Base-by-base conservation (phyloP, 371 early-diverging fungal genomes). In the Phascolomyces articulosus region DNA sequence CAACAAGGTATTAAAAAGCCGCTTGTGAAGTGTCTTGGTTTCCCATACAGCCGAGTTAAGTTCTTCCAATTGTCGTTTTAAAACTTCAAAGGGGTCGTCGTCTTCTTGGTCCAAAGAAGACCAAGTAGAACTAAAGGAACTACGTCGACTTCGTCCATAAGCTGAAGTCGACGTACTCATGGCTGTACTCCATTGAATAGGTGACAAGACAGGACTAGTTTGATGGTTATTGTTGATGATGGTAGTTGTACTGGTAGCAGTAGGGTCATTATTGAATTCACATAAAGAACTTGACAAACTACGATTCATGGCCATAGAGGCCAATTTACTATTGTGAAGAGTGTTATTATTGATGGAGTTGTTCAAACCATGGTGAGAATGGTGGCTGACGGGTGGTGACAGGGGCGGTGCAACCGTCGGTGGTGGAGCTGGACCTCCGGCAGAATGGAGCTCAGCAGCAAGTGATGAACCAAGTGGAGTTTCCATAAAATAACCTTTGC, bases 371-470 rank as follows among this genome's bases (percentile, higher is more conserved):
- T 54, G 40, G 41, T 34, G 24, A 57, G 72, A 29, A 40, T 54
- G 40, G 41, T 34, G 24, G 27, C 63, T 63, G 29, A 55, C 57
- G 23, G 67, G 69, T 28, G 68, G 68, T 8, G 70, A 64, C 27
- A 64, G 48, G 23, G 61, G 64, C 23, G 44, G 44, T 44, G 44
- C 44, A 44, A 44, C 44, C 4, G 44, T 44, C 18, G 61, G 57
- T 40, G 62, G 60, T 40, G 68, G 69, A 48, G 69, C 63, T 4
- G 71, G 60, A 48, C 62, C 58, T n/a, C 72, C 73, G 31, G 82
- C 82, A 8, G 82, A 81, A 59, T 81, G 75, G 11, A 81, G 69
- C 65, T 81, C 82, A n/a, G 82, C 82, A 21, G 82, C 82, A 29
- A 81, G 62, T 49, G 82, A 81, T 29, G 82, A 78, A 9, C 79